Conservation (phyloP, 1,284 basidiomycete species). For the Erythrobasidium hasegawianum region DNA sequence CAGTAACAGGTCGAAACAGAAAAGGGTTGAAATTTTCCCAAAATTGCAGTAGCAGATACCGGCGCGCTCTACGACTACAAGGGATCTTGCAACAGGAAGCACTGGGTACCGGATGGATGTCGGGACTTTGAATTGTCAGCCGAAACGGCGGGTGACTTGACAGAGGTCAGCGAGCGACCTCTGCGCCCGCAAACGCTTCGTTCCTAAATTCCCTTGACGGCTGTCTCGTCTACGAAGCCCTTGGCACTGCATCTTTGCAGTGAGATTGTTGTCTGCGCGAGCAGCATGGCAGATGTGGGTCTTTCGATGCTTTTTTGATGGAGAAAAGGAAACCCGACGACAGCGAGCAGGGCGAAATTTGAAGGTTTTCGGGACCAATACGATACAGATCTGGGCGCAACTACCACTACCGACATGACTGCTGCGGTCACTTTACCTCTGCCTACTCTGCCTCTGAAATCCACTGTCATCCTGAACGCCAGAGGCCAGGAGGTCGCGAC, state of each 20-base stretch:
- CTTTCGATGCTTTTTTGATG: conserved; percentile 35
- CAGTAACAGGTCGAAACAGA: too few species aligned
- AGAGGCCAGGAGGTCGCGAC: too few species aligned
- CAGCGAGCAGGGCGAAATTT: too few species aligned
- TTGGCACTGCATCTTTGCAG: conserved; percentile 22
- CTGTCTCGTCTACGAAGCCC: conserved; percentile 20
- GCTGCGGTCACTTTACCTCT: too few species aligned
- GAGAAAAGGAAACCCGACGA: conserved; percentile 25
- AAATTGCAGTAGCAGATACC: neutral
- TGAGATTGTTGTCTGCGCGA: neutral
- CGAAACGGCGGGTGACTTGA: conserved; percentile 20
- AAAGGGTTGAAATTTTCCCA: neutral
- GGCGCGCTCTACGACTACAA: neutral
- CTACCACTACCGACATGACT: too few species aligned
- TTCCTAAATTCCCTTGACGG: conserved; percentile 31
- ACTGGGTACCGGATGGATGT: conserved; percentile 17
- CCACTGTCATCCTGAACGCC: too few species aligned
- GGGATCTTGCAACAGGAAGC: conserved; percentile 1
- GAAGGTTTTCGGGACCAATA: too few species aligned
- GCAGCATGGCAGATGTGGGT: conserved; percentile 27
- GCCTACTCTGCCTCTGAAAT: too few species aligned
- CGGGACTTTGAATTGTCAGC: conserved; percentile 36
- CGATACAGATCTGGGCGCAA: too few species aligned
- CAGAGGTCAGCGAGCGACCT: neutral
- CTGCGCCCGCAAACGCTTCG: neutral